Base-by-base conservation (phyloP, 371 early-diverging fungal genomes). In the Actinomortierella ambigua region DNA sequence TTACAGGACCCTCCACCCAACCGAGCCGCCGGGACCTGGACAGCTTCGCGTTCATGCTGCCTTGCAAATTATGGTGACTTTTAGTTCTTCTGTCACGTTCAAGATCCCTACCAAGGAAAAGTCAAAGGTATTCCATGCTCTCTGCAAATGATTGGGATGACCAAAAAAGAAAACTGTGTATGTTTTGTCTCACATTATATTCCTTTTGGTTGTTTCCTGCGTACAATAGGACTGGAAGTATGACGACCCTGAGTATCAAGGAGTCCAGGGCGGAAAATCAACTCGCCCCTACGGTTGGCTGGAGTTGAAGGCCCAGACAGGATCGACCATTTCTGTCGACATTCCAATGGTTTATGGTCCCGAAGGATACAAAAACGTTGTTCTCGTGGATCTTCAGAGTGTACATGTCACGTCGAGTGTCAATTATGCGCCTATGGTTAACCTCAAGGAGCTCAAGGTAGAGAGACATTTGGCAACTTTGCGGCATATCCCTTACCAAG, bases 261-360 rank as follows among this genome's bases (percentile, higher is more conserved):
- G 63, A 17, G 66, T 59, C 0, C 69, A 62, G 24, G 60, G 58
- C 13, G 62, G 65, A 18, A 69, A 66, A 40, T 79, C 81, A 39
- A 78, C 79, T 29, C 77, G 93, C 20, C 90, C 89, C 2, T 89
- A 86, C 75, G 94, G 91, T 1, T 94, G 94, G 94, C 60, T 94
- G 1, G 91, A 93, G 61, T 50, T 92, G 5, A 87, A 88, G 61
- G 83, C 86, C 2, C 79, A 59, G 0, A 64, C 73, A 23, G 86
- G 82, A 1, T 87, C 91, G 4, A 76, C 73, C 23, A 56, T 91
- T 15, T 79, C 81, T 29, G 71, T 90, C 18, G 69, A 73, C 7
- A 82, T 91, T 1, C 94, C 95, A 3, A 85, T 88, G 66, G 75
- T 84, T 0, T 56, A 76, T 20, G 80, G 76, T 0, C 69, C 69